Evolutionary conservation across 1,284 basidiomycete genomes (phyloP), one percentile per base, ranked within the genome.

Genomic region (Melampsora americana): DNA sequence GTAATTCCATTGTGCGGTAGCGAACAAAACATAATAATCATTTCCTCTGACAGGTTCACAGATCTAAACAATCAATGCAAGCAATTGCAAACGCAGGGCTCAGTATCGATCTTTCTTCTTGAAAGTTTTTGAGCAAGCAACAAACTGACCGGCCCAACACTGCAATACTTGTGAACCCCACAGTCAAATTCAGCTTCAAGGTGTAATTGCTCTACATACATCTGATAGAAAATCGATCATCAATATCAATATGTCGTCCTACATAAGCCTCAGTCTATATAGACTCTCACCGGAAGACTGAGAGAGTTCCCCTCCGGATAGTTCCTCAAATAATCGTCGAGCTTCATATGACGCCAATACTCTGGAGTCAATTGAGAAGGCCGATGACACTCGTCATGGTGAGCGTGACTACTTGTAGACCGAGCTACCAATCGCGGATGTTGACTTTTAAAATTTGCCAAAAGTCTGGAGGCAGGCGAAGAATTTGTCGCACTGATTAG

Each of bases 271-370:
- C n/a, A 56, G 3, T 28, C n/a, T 5, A 23, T 14, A 3, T n/a
- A 50, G 7, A 39, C 11, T 32, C 74, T 16, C 32, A 77, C 74
- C 28, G 74, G 67, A 44, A 77, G 67, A 59, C 23, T 77, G 30
- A 77, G 66, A 44, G 18, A 28, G 32, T 69, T 59, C 50, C 74
- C 74, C 16, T 77, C 64, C n/a, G 74, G 66, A 39, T 77, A 77
- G 62, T 60, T 77, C 18, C 23, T 26, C 26, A 77, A 53, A 32
- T 77, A 77, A 7, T 65, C 32, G 23, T 77, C 74, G 30, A 69
- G 61, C 16, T 65, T 23, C 66, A 53, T 69, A 18, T 77, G 44
- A 53, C 68, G 59, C 74, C 74, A 77, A 18, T 75, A 28, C 2
- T 61, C 20, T 18, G 73, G 50, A 39, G 73, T 75, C 23, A 66